A percentile compares a stretch with the other conserved stretches of the same genome.
Conservation (phyloP, 2,329 filamentous ascomycete genomes). For the Alternaria sp. region DNA sequence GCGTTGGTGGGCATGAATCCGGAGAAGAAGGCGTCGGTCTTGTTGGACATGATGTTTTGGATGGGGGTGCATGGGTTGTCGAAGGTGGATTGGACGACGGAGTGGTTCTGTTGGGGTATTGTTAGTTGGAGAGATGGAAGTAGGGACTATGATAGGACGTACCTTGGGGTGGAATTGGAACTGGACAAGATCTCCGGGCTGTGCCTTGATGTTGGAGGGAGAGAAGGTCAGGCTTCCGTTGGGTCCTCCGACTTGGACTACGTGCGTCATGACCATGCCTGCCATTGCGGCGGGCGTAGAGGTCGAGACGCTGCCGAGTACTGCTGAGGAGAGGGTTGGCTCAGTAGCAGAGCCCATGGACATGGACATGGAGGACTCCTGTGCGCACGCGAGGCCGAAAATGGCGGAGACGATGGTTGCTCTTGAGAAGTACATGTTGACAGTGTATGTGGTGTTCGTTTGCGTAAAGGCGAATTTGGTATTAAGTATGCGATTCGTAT, state of each 20-base stretch:
- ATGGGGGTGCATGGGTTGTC: conserved; percentile 73
- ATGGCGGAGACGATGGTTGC: conserved; percentile 40
- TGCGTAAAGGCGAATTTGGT: conserved; percentile 3
- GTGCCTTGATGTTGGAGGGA: conserved; percentile 69
- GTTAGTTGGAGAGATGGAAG: conserved; percentile 13
- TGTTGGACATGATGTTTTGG: conserved; percentile 50
- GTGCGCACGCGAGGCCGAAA: conserved; percentile 37
- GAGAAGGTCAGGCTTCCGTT: conserved; percentile 64
- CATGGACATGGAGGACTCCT: conserved; percentile 11
- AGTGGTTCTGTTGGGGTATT: conserved; percentile 67
- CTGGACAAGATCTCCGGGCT: conserved; percentile 63
- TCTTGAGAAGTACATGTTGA: conserved; percentile 46
- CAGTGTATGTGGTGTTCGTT: conserved; percentile 9
- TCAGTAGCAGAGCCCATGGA: background rate
- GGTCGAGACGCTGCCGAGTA: background rate
- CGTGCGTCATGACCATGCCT: conserved; percentile 54
- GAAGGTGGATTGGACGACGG: conserved; percentile 78
- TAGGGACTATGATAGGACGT: background rate
- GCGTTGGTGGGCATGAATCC: conserved; percentile 68
- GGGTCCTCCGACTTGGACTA: conserved; percentile 69
- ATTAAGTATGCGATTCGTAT: conserved; percentile 34
- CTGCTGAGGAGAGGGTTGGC: background rate
- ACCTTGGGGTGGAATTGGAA: conserved; percentile 61
- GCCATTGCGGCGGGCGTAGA: background rate
- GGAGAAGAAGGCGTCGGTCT: conserved; percentile 65